phyloP scores from a whole-genome alignment of 768 basidiomycete genomes.

The Tricholoma saponaceum region DNA sequence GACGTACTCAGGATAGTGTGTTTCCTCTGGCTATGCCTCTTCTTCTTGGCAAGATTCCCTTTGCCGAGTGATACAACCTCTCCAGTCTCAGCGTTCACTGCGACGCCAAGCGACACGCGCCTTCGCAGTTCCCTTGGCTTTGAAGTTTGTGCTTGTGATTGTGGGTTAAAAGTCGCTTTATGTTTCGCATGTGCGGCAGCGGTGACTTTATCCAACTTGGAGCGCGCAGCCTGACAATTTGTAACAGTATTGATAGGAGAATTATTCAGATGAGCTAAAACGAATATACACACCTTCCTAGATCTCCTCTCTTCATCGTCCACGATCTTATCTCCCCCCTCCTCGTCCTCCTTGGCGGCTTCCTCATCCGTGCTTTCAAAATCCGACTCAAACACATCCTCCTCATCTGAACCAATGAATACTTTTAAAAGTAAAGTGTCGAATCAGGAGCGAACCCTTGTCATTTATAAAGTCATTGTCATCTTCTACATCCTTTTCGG shows the following conservation, averaged over 20 bases:
- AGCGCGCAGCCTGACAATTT: constrained; percentile 44
- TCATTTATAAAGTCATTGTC: constrained; percentile 68
- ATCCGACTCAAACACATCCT: constrained; percentile 78
- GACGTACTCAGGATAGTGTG: constrained; percentile 72
- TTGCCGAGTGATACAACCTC: constrained; percentile 40
- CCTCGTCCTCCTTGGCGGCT: constrained; percentile 47
- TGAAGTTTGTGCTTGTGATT: constrained; percentile 31
- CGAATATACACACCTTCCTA: constrained; percentile 36
- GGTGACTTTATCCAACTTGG: constrained; percentile 57
- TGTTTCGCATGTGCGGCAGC: constrained; percentile 66
- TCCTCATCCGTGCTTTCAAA: constrained; percentile 85
- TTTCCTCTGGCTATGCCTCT: constrained; percentile 59
- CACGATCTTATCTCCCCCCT: constrained; percentile 52
- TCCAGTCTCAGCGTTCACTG: constrained; percentile 58
- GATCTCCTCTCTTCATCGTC: constrained; percentile 56
- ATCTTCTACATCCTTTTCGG: constrained; percentile 59
- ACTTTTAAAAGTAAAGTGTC: neutral
- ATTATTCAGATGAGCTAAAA: neutral
- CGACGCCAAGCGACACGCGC: constrained; percentile 52
- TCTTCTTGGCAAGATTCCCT: constrained; percentile 18
- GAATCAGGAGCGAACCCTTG: constrained; percentile 41
- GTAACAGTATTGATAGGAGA: neutral
- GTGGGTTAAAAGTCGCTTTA: constrained; percentile 64
- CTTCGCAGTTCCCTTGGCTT: constrained; percentile 35
- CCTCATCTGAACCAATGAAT: constrained; percentile 53